Evolutionary conservation across 768 basidiomycete species (phyloP).

Genomic region (Phylloporus scabripes): DNA sequence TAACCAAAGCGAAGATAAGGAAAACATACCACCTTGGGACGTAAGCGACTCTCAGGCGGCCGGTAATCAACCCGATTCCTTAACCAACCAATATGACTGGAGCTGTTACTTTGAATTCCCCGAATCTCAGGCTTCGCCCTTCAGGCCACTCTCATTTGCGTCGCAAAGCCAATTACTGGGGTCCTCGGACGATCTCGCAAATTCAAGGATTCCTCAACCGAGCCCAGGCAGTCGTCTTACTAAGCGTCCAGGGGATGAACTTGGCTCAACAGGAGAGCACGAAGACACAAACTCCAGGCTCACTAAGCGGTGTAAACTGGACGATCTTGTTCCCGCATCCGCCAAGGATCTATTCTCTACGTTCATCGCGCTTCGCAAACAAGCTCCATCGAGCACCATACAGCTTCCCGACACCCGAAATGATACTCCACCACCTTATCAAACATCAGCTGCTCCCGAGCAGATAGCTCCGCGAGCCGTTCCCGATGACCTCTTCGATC

Average conservation of each 20-base stretch:
- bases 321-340: conserved; percentile 20
- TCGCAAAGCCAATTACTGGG: conserved; percentile 14
- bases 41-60: background rate
- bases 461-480: conserved; percentile 21
- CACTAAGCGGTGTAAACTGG: conserved; percentile 24
- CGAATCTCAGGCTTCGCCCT: conserved; percentile 14
- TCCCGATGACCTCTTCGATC: conserved; percentile 39
- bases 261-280: background rate
- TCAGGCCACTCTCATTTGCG: conserved; percentile 23
- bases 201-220: conserved; percentile 4
- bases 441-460: conserved; percentile 5
- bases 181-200: conserved; percentile 1
- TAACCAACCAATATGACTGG: conserved; percentile 16
- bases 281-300: conserved; percentile 1
- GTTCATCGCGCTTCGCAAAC: conserved; percentile 25
- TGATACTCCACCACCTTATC: conserved; percentile 8
- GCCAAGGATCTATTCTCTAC: conserved; percentile 23
- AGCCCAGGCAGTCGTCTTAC: background rate
- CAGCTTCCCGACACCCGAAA: conserved; percentile 10
- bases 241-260: background rate
- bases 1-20: conserved; percentile 11
- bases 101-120: conserved; percentile 20
- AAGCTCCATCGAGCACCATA: conserved; percentile 4
- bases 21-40: conserved; percentile 12
- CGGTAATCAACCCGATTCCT: background rate